Base-by-base conservation (phyloP, 2,329 filamentous ascomycete species). In the Trichophaea hybrida region DNA sequence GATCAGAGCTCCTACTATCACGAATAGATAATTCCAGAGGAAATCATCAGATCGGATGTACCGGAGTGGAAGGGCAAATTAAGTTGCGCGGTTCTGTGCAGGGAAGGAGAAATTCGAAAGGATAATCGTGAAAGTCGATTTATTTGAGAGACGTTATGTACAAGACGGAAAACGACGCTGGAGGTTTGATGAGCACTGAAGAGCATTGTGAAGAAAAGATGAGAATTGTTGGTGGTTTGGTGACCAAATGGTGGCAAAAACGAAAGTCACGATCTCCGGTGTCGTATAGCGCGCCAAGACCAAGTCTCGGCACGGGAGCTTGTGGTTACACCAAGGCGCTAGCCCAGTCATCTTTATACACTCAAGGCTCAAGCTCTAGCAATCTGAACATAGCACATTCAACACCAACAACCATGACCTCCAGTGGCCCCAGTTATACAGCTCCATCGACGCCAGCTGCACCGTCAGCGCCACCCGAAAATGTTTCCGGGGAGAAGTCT, bases 401-500 rank as follows among this genome's bases (percentile, higher is more conserved):
- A 24, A 24, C 24, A 24, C 24, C 24, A 24, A 24, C 24, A 24
- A 24, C 24, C 24, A 24, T 24, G 24, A 24, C 24, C 24, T 24
- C 24, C 24, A 24, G 24, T 3, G 24, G 24, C 24, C 24, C 24
- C 24, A 50, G 48, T 50, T 50, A 24, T 24, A 24, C 48, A 24
- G 40, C 24, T 50, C 13, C 31, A 24, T 50, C n/a, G 4, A 24
- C n/a, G 15, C 12, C 5, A 50, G n/a, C 48, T 12, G 48, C 44
- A 2, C 40, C 55, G n/a, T 8, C 40, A 13, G 55, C 43, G 13
- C 53, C 64, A 12, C 61, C 64, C 6, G 63, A 59, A 55, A 49
- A 60, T 17, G 55, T 60, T 34, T 52, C 54, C 31, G 61, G 64
- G 34, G 64, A 66, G 55, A 65, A 61, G 51, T 64, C 61, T 40